These are phyloP conservation scores for Ascochyta clinopodiicola DNA, from an alignment of 2,329 filamentous ascomycete genomes.

Conservation along the genomic window DNA sequence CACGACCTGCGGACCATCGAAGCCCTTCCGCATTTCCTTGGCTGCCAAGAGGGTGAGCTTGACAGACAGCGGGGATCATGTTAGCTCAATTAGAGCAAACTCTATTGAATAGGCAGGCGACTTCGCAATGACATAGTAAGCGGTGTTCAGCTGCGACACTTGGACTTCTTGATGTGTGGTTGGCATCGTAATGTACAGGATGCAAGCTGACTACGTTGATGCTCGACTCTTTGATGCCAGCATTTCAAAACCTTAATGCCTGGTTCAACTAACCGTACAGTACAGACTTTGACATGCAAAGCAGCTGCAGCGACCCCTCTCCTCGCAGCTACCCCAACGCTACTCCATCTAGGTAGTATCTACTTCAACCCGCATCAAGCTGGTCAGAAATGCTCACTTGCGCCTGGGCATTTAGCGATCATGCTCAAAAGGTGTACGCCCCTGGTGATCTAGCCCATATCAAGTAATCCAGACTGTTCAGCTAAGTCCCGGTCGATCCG, in stretches of 20 bases:
- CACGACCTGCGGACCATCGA: neutral
- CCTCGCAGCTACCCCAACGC: too few relatives aligned
- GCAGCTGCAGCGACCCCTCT: too few relatives aligned
- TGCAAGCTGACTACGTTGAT: too few relatives aligned
- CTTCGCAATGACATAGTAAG: neutral
- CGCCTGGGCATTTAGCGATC: neutral
- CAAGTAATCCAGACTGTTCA: neutral
- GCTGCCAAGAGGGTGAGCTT: constrained; percentile 1
- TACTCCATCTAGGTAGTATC: too few relatives aligned
- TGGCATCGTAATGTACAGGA: too few relatives aligned
- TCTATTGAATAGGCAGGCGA: neutral
- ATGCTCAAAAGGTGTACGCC: neutral
- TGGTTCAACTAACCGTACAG: too few relatives aligned
- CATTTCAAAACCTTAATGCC: too few relatives aligned
- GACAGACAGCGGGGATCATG: neutral
- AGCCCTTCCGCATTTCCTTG: constrained; percentile 3
- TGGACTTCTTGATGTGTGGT: too few relatives aligned
- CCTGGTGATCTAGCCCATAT: neutral
- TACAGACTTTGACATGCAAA: too few relatives aligned
- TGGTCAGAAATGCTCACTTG: neutral
- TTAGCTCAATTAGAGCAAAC: neutral
- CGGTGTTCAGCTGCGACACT: neutral
- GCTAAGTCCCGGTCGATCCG: neutral
- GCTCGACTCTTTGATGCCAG: too few relatives aligned
- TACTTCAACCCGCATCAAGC: too few relatives aligned